phyloP scores from a whole-genome alignment of 2,329 filamentous ascomycete genomes.

The Setomelanomma holmii region DNA sequence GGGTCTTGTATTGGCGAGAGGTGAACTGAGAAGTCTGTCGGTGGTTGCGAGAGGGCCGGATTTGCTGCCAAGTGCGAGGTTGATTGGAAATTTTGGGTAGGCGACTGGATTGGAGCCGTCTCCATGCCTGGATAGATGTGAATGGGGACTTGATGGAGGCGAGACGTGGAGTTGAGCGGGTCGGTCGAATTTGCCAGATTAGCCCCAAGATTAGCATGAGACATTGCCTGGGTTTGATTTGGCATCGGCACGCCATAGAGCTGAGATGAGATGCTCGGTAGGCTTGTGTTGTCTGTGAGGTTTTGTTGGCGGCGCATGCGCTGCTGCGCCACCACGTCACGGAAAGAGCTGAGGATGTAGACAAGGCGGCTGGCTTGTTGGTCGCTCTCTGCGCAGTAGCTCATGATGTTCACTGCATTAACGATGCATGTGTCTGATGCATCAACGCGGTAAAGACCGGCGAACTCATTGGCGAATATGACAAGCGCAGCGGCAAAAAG shows the following conservation, averaged over 20 bases:
- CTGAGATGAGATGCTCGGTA: slow-evolving; percentile 45
- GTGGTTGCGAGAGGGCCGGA: slow-evolving; percentile 13
- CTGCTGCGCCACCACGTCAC: slow-evolving; percentile 47
- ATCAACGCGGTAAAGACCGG: slow-evolving; percentile 42
- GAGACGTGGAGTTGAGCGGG: slow-evolving; percentile 19
- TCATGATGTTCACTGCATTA: slow-evolving; percentile 50
- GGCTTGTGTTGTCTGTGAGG: slow-evolving; percentile 26
- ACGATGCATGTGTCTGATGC: slow-evolving; percentile 46
- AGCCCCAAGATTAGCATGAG: too few species aligned
- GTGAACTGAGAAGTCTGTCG: slow-evolving; percentile 36
- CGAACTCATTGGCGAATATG: slow-evolving; percentile 51
- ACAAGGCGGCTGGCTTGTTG: slow-evolving; percentile 49
- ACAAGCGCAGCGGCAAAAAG: slow-evolving; percentile 51
- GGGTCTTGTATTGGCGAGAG: slow-evolving; percentile 41
- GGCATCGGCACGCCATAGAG: slow-evolving; percentile 34
- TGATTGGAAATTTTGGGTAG: slow-evolving; percentile 12
- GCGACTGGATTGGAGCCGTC: slow-evolving; percentile 27
- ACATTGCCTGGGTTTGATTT: too few species aligned
- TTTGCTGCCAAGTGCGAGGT: slow-evolving; percentile 2
- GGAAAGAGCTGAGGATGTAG: slow-evolving; percentile 48
- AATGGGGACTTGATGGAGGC: slow-evolving; percentile 43
- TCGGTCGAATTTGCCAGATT: slow-evolving; percentile 3
- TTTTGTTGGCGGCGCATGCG: slow-evolving; percentile 34
- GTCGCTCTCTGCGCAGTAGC: slow-evolving; percentile 50
- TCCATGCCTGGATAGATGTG: slow-evolving; percentile 48